phyloP scores from a whole-genome alignment of 257 asterid species.

The Scutellaria baicalensis region DNA sequence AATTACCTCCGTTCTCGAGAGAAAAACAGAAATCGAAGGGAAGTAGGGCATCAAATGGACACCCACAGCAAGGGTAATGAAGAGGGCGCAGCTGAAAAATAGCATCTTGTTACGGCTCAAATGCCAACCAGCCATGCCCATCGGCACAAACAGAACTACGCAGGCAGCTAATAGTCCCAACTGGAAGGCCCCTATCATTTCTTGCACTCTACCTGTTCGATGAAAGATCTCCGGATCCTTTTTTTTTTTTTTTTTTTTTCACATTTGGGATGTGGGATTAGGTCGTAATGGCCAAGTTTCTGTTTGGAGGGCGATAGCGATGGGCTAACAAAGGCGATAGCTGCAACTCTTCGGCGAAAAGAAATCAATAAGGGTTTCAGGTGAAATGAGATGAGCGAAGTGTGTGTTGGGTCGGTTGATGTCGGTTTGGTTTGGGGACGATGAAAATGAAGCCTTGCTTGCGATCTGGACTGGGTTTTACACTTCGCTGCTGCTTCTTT shows the following conservation, averaged over 20 bases:
- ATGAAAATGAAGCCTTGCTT: background rate
- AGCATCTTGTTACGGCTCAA: conserved; percentile 94
- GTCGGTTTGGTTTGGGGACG: conserved; percentile 19
- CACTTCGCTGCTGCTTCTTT: background rate
- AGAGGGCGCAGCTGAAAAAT: conserved; percentile 92
- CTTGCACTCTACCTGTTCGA: conserved; percentile 16
- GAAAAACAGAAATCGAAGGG: conserved; percentile 46
- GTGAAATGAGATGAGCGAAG: background rate
- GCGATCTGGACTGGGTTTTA: background rate
- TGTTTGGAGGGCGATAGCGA: conserved; percentile 23
- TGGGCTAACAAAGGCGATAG: conserved; percentile 14
- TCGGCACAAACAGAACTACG: conserved; percentile 77
- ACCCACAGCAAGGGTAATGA: conserved; percentile 93
- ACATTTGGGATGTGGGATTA: conserved; percentile 15
- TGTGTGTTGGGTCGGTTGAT: conserved; percentile 7
- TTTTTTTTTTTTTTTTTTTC: background rate
- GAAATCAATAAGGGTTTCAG: background rate
- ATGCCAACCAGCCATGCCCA: conserved; percentile 99
- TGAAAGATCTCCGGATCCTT: background rate
- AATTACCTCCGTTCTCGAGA: conserved; percentile 33
- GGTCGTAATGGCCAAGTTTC: conserved; percentile 7
- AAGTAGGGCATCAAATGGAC: conserved; percentile 87
- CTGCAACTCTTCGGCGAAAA: background rate
- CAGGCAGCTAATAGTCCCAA: conserved; percentile 86
- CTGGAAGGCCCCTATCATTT: conserved; percentile 84